Base-by-base conservation (phyloP, 2,329 filamentous ascomycete genomes). In the Tolypocladium ophioglossoides region DNA sequence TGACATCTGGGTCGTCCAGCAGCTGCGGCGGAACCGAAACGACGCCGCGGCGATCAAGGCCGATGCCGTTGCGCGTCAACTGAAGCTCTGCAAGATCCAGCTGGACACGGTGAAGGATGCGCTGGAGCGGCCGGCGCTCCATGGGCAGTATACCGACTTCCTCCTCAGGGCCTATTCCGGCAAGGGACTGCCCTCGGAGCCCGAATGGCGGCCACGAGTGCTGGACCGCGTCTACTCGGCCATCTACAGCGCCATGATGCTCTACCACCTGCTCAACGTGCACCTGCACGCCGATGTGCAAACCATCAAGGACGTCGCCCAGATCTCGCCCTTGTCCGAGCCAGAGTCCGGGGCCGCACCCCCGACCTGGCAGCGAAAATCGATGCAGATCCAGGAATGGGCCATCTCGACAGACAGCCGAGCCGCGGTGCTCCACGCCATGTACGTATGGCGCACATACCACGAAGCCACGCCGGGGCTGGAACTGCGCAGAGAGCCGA, bases 231-330 rank as follows among this genome's bases (percentile, higher is more conserved):
- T 72, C 27, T 63, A 66, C 18, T 59, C 57, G 3, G 57, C 68
- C 12, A 56, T 68, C 4, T 66, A 69, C 1, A 68, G 69, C 24
- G 62, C 67, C 1, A 55, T 62, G 4, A 68, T 71, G 59, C 64
- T 73, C 0, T 69, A 72, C 47, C 67, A 72, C 44, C 59, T 73
- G 2, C 64, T 73, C 47, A 64, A 55, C 2, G 58, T 74, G 16
- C 66, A 72, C 38, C 57, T 74, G 0, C 66, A 67, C 34, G 63
- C 69, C 5, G 70, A 75, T 34, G 58, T 69, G 0, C 55, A 62
- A 3, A 63, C 56, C 2, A 46, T 59, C 41, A 49, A 50, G 11
- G 54, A 58, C 20, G 27, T 57, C 11, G 34, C 40, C 24, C 56
- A 55, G 22, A 41, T 50, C n/a, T 50, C 38, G 27, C 55, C 56